Evolutionary conservation across 2,329 filamentous ascomycete genomes (phyloP).

Genomic region (Sphaerulina musiva): DNA sequence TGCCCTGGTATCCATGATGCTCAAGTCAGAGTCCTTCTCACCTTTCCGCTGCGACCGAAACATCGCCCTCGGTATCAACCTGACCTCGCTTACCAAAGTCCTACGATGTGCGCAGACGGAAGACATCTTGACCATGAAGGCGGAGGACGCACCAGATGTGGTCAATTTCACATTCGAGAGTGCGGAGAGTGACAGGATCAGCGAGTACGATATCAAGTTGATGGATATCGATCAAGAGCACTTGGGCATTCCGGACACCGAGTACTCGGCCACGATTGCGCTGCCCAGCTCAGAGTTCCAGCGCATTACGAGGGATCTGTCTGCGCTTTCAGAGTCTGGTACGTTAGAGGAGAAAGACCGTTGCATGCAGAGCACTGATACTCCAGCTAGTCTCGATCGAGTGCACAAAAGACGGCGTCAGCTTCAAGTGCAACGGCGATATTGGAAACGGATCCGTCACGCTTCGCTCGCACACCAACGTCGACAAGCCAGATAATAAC

Average conservation of each 20-base stretch:
- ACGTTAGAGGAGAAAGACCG: constrained; percentile 34
- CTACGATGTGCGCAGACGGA: constrained; percentile 89
- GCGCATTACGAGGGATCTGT: constrained; percentile 88
- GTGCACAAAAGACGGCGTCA: constrained; percentile 92
- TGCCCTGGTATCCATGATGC: constrained; percentile 96
- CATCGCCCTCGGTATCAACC: constrained; percentile 95
- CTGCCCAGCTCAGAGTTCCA: constrained; percentile 90
- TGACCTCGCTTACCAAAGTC: constrained; percentile 93
- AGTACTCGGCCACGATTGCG: constrained; percentile 83
- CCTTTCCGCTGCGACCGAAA: constrained; percentile 98
- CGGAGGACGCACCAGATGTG: constrained; percentile 90
- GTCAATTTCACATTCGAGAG: constrained; percentile 96
- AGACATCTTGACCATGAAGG: constrained; percentile 93
- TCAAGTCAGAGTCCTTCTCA: constrained; percentile 89
- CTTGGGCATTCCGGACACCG: constrained; percentile 96
- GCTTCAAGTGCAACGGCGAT: constrained; percentile 87
- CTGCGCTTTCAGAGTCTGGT: constrained; percentile 93
- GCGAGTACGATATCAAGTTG: constrained; percentile 99
- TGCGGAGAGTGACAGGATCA: constrained; percentile 77
- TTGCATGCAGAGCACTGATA: constrained; percentile 21
- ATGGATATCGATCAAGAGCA: constrained; percentile 99
- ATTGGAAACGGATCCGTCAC: constrained; percentile 94
- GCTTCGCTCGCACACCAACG: constrained; percentile 76
- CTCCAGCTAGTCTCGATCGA: constrained; percentile 74
- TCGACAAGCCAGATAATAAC: constrained; percentile 81